Percentiles rank a stretch among this genome's conserved stretches.
phyloP scores from a whole-genome alignment of 495 filamentous ascomycete species.

The Cladorrhinum samala region DNA sequence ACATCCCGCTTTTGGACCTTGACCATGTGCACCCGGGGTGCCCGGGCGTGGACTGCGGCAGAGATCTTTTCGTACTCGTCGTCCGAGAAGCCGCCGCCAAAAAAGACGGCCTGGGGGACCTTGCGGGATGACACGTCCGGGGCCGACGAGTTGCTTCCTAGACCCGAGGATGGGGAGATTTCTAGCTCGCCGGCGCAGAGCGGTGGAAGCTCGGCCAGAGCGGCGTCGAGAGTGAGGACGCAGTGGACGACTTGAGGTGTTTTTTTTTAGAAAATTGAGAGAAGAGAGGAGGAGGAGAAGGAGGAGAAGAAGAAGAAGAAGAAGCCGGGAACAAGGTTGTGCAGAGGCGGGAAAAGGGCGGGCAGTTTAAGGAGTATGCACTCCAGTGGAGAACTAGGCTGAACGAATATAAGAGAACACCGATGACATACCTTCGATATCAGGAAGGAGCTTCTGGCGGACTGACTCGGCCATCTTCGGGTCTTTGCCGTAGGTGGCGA shows the following conservation, averaged over 20 bases:
- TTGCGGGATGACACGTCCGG: conserved; percentile 7
- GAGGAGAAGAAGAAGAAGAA: neutral
- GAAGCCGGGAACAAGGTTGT: too few relatives aligned
- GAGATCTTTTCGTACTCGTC: conserved; percentile 24
- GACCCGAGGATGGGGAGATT: conserved; percentile 16
- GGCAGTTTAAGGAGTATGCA: too few relatives aligned
- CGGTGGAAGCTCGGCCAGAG: conserved; percentile 24
- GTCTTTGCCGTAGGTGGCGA: conserved; percentile 27
- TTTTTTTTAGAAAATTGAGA: too few relatives aligned
- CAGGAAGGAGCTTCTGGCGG: conserved; percentile 24
- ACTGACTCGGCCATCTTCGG: conserved; percentile 24
- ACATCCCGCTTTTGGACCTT: conserved; percentile 27
- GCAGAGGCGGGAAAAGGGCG: too few relatives aligned
- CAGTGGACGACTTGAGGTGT: conserved; percentile 25
- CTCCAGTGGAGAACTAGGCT: neutral
- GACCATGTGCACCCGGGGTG: conserved; percentile 16
- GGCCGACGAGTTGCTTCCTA: conserved; percentile 19
- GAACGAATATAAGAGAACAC: neutral
- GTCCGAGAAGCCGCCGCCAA: conserved; percentile 26
- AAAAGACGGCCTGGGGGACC: conserved; percentile 25
- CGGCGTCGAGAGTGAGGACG: conserved; percentile 19
- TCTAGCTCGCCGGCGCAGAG: conserved; percentile 22
- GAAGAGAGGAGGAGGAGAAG: neutral
- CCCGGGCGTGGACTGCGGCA: conserved; percentile 14
- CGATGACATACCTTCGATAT: conserved; percentile 22